A percentile compares a stretch with the other conserved stretches of the same genome.
phyloP scores from a whole-genome alignment of 352 stramenopile species.

The Hyaloperonospora brassicae region DNA sequence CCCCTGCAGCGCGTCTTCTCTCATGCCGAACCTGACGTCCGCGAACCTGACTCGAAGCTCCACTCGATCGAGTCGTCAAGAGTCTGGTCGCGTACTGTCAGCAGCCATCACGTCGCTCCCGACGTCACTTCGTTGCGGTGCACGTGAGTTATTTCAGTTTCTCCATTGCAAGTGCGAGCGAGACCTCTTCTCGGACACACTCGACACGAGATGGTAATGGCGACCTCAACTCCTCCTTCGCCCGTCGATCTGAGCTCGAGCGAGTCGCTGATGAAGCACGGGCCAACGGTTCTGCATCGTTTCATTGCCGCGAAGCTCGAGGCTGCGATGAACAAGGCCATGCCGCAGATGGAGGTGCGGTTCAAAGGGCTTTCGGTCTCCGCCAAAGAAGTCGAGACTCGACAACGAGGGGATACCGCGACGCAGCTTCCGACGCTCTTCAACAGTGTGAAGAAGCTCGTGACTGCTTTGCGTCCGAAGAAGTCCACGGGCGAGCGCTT shows the following conservation, averaged over 20 bases:
- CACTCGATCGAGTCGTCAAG: too few relatives aligned
- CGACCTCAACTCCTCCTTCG: not conserved
- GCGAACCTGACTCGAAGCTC: too few relatives aligned
- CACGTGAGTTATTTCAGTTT: too few relatives aligned
- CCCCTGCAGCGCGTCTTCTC: too few relatives aligned
- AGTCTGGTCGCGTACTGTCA: too few relatives aligned
- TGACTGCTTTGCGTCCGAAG: constrained; percentile 17
- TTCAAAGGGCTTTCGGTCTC: constrained; percentile 38
- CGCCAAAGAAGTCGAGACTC: constrained; percentile 22
- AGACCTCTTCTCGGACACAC: too few relatives aligned
- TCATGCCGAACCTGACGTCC: too few relatives aligned
- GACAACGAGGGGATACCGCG: constrained; percentile 10
- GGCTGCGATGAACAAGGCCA: constrained; percentile 18
- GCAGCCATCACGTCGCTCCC: too few relatives aligned
- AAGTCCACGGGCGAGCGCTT: constrained; percentile 22
- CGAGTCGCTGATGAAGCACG: constrained; percentile 23
- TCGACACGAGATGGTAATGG: too few relatives aligned
- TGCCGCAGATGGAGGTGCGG: constrained; percentile 43
- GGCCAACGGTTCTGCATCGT: constrained; percentile 28
- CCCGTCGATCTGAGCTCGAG: not conserved
- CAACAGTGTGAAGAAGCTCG: constrained; percentile 30
- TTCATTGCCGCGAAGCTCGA: constrained; percentile 25
- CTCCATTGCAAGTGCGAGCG: too few relatives aligned
- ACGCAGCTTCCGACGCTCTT: constrained; percentile 26
- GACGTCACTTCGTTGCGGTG: too few relatives aligned